Evolutionary conservation across 1,284 basidiomycete genomes (phyloP), one percentile per base, ranked within the genome.

Genomic region (Wolfiporia cocos): DNA sequence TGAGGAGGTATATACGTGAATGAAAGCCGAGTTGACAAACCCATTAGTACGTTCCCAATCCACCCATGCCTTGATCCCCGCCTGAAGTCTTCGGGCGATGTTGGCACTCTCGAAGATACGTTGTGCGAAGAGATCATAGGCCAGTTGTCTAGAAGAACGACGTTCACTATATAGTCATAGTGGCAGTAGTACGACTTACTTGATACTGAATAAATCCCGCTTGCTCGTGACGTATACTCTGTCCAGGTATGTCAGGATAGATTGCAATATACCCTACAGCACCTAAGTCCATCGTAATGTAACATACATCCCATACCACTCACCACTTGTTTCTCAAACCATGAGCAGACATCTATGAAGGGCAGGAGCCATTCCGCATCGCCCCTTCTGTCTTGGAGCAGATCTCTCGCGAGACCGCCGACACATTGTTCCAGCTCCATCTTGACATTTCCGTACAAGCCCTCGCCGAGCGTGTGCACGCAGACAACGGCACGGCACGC

Each of bases 261-360:
- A 79, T 49, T 70, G 63, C 7, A 86, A 51, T 7, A 82, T 58
- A 4, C 60, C 60, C 78, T 83, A 40, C 41, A 36, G 23, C 28
- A 35, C 34, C 21, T 29, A n/a, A 1, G 20, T 22, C 5, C 17
- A 40, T 19, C n/a, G 5, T n/a, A 10, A 34, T 18, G 0, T 22
- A 21, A 10, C 17, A 12, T 22, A 34, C 7, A 32, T 17, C 22
- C 18, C 19, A 5, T 3, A 12, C n/a, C 7, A 64, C 81, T 60
- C 55, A 84, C 82, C 48, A 83, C 68, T 52, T 73, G 70, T 24
- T 59, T 62, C 52, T 84, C 77, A 36, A 81, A 84, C 81, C 79
- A 84, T 17, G 65, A 62, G 52, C 79, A 81, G 0, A 59, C 55
- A 12, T 66, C 59, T 2, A 76, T 76, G 44, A 86, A 76, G 10